Evolutionary conservation across 192 early-diverging fungal species (phyloP).

Genomic region (Phycomyces blakesleeanus): DNA sequence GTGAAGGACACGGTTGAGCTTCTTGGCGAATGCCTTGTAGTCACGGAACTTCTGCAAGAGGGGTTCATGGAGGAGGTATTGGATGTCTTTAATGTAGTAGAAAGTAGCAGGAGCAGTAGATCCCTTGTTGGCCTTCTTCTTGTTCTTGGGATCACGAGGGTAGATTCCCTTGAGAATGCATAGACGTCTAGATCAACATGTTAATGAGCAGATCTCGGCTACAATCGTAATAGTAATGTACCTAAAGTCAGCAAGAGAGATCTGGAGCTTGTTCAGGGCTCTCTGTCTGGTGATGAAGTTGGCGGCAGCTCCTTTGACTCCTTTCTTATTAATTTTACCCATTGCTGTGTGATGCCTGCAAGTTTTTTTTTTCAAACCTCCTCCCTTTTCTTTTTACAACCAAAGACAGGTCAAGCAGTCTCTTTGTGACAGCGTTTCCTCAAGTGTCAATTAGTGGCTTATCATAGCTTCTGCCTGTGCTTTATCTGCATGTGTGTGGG

Average conservation of each 20-base stretch:
- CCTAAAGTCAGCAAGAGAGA: conserved; percentile 92
- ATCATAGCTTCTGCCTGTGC: background rate
- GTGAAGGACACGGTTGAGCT: conserved; percentile 81
- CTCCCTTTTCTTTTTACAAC: conserved; percentile 7
- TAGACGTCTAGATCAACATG: conserved; percentile 60
- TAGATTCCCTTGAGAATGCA: conserved; percentile 99
- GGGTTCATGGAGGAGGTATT: conserved; percentile 92
- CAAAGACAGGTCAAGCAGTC: conserved; percentile 13
- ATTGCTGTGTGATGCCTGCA: conserved; percentile 33
- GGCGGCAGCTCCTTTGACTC: conserved; percentile 79
- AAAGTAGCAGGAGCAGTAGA: conserved; percentile 81
- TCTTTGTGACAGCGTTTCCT: background rate
- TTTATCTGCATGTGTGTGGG: background rate
- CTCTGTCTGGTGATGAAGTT: conserved; percentile 90
- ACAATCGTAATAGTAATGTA: conserved; percentile 28
- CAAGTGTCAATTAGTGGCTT: background rate
- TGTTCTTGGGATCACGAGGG: conserved; percentile 91
- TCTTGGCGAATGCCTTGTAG: conserved; percentile 83
- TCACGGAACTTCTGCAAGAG: conserved; percentile 89
- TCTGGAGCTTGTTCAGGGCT: conserved; percentile 92
- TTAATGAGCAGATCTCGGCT: background rate
- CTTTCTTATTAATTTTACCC: conserved; percentile 77
- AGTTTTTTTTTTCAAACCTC: conserved; percentile 3
- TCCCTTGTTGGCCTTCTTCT: conserved; percentile 90
- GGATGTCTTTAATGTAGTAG: conserved; percentile 96